Evolutionary conservation across 345 rosid genomes (phyloP).

Genomic region (Ailanthus altissimus): DNA sequence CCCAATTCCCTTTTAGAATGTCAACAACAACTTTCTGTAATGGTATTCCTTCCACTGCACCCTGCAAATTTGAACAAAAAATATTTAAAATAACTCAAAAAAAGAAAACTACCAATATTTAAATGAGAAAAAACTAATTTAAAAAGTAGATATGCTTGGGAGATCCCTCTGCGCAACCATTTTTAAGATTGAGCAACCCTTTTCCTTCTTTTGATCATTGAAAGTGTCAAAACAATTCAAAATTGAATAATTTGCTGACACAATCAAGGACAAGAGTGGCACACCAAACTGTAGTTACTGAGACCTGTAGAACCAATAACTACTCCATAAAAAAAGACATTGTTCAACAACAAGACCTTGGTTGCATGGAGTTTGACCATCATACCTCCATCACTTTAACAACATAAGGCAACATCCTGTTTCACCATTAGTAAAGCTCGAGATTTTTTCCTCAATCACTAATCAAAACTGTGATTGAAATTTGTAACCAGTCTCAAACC

Average conservation of each 20-base stretch:
- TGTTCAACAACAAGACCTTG: background rate
- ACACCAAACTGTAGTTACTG: background rate
- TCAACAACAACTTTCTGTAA: conserved; percentile 55
- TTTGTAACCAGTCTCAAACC: background rate
- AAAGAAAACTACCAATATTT: background rate
- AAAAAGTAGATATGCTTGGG: background rate
- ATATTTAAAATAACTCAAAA: background rate
- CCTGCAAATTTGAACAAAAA: conserved; percentile 43
- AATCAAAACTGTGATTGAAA: conserved; percentile 1
- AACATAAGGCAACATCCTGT: background rate
- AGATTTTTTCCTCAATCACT: background rate
- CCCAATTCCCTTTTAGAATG: conserved; percentile 76
- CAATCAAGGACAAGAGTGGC: background rate
- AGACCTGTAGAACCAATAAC: background rate
- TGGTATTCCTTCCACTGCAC: conserved; percentile 48
- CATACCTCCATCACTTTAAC: background rate
- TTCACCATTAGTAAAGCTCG: background rate
- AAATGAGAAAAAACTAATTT: conserved; percentile 3
- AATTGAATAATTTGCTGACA: background rate
- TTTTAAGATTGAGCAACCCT: background rate
- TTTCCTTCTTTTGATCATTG: background rate
- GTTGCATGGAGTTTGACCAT: background rate
- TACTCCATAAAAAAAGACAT: background rate
- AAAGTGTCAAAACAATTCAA: background rate
- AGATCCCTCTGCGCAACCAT: background rate